Evolutionary conservation across 805 yeast species (phyloP).

Genomic region (Scheffersomyces spartinae): DNA sequence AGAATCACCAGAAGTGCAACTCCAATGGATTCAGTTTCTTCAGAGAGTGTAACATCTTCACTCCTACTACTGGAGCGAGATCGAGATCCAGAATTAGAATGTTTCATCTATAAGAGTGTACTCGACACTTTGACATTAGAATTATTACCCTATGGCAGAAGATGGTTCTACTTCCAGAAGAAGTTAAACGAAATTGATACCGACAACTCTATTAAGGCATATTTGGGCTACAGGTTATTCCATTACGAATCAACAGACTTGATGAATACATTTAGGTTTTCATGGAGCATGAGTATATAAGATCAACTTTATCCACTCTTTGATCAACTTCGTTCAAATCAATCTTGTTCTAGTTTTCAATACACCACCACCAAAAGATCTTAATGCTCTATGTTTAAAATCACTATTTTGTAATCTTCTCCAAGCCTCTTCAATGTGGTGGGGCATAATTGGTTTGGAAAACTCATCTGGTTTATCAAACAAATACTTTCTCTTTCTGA

Average conservation of each 20-base stretch:
- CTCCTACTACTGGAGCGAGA: no score
- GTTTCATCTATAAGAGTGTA: no score
- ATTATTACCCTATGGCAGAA: slow-evolving; percentile 18
- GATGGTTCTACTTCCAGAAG: slow-evolving; percentile 23
- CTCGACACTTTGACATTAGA: slow-evolving; percentile 20
- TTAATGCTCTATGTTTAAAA: slow-evolving; percentile 48
- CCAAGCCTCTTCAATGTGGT: slow-evolving; percentile 86
- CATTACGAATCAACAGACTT: slow-evolving; percentile 10
- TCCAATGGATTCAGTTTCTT: no score
- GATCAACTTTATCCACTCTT: no score
- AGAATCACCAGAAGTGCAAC: no score
- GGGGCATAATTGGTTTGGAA: slow-evolving; percentile 64
- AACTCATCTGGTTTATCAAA: slow-evolving; percentile 87
- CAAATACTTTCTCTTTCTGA: slow-evolving; percentile 30
- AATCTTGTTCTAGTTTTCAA: slow-evolving; percentile 40
- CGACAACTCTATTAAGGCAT: slow-evolving; percentile 11
- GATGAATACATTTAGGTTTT: slow-evolving; percentile 6
- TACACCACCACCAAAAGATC: slow-evolving; percentile 65
- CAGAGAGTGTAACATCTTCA: no score
- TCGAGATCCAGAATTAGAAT: no score
- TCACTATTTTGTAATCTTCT: slow-evolving; percentile 53
- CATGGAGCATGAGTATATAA: no score
- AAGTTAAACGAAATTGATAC: slow-evolving; percentile 13
- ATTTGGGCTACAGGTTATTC: slow-evolving; percentile 24
- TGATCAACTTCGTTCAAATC: slow-evolving; percentile 23